Base-by-base conservation (phyloP, 345 rosid genomes). In the Euphorbia lathyris region DNA sequence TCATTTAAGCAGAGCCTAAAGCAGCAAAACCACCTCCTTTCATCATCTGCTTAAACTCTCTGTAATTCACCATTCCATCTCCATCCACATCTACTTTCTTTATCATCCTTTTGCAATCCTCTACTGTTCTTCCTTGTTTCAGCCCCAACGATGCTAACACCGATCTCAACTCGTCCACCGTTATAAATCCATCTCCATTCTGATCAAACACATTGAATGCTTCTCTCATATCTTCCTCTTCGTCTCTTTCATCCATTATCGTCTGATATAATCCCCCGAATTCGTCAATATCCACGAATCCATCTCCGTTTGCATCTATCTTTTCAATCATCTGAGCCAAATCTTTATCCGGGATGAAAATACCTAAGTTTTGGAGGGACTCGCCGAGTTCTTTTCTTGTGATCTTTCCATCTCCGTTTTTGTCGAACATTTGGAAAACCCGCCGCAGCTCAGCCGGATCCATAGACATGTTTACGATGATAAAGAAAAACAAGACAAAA, bases 21-120 rank as follows among this genome's bases (percentile, higher is more conserved):
- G 96, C 96, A 50, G 98, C 93, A 67, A 95, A 90, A 6, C 98
- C 98, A 17, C 88, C 95, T 40, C 88, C 93, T 76, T 88, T 87
- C 92, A 90, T 95, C 98, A 92, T 95, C 72, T 89, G 97, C 73
- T 85, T 86, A 74, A 95, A 95, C 87, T 95, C 99, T 32, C 78
- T 83, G 70, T 75, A 90, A 72, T 90, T 77, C 11, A 95, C 89
- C 97, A 80, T 92, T 7, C 98, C 99, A 76, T 92, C 99, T 52
- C 99, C 99, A 74, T 95, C 99, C 23, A 79, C 96, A 27, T 92
- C 98, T 26, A 92, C 98, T 81, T 85, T 92, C 72, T 78, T 85
- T 66, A 92, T 95, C 97, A 95, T 95, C 63, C 20, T 79, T 84
- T 80, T 85, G 83, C 96, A 92, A 63, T 92, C 98, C 72, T 92